phyloP scores from a whole-genome alignment of 1,284 basidiomycete species.

The Puccinia polysora region DNA sequence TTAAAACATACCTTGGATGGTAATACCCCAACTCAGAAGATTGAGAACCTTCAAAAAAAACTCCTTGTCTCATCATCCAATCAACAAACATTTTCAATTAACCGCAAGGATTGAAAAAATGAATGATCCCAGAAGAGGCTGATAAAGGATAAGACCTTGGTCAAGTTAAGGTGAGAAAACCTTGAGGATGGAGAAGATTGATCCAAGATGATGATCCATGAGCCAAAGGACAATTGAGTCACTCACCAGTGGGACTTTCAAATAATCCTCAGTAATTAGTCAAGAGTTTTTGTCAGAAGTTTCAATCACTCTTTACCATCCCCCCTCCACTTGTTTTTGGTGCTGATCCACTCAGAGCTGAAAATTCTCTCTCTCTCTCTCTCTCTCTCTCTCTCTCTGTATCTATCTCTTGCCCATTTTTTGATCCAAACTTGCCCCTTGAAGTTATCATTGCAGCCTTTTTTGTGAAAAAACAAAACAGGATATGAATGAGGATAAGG shows the following conservation, averaged over 20 bases:
- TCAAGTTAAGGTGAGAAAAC: slow-evolving; percentile 47
- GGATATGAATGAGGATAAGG: slow-evolving; percentile 70
- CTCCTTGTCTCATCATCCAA: neutral
- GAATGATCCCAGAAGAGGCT: neutral
- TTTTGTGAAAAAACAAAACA: slow-evolving; percentile 59
- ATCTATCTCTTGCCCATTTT: neutral
- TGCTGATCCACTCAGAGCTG: neutral
- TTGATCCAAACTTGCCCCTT: too few relatives aligned
- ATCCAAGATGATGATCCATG: neutral
- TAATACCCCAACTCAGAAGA: slow-evolving; percentile 8
- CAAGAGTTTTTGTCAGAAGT: too few relatives aligned
- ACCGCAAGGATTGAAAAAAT: too few relatives aligned
- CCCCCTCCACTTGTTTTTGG: too few relatives aligned
- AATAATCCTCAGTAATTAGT: slow-evolving; percentile 69
- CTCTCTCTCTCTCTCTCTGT: too few relatives aligned
- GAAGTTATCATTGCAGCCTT: slow-evolving; percentile 21
- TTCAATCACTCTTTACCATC: too few relatives aligned
- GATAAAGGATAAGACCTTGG: slow-evolving; percentile 33
- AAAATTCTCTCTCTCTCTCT: neutral
- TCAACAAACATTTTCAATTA: neutral
- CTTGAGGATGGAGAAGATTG: slow-evolving; percentile 44
- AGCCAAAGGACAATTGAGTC: neutral
- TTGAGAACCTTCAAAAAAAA: slow-evolving; percentile 7
- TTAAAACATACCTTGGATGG: slow-evolving; percentile 24
- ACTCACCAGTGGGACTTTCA: slow-evolving; percentile 84